Percentiles rank a stretch among this genome's conserved stretches.
These are phyloP conservation scores for Selaginella tamariscina DNA, from an alignment of 75 land plant genomes.

Conservation along the genomic window DNA sequence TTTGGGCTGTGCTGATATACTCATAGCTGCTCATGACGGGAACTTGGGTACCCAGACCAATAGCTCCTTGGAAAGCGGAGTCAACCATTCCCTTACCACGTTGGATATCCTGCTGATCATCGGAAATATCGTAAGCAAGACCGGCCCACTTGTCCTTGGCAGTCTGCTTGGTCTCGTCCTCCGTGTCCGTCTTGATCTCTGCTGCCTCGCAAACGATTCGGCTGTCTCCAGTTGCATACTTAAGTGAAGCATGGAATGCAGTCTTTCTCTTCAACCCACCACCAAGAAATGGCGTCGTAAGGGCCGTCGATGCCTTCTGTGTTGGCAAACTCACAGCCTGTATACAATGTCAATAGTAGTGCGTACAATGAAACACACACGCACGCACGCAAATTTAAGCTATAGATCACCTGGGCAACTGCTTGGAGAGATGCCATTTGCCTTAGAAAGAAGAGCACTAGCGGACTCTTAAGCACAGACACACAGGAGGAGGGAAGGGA, in stretches of 20 bases:
- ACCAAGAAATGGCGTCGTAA: background rate
- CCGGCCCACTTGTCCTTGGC: conserved; percentile 56
- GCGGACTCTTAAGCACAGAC: too few relatives aligned
- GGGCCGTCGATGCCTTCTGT: background rate
- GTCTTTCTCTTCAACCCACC: background rate
- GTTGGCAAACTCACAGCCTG: background rate
- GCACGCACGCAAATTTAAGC: background rate
- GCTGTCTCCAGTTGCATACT: conserved; percentile 15
- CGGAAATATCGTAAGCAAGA: conserved; percentile 61
- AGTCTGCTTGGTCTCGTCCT: conserved; percentile 32
- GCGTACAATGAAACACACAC: background rate
- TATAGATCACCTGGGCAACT: background rate
- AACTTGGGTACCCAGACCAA: conserved; percentile 62
- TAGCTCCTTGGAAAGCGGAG: conserved; percentile 71
- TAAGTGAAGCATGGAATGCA: background rate
- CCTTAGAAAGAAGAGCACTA: too few relatives aligned
- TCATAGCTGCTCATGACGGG: conserved; percentile 67
- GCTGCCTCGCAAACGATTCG: conserved; percentile 35
- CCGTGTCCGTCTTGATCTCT: background rate
- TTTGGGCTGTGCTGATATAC: conserved; percentile 66
- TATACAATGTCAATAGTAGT: too few relatives aligned
- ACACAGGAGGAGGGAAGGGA: too few relatives aligned
- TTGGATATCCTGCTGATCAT: conserved; percentile 91
- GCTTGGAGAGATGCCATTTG: background rate
- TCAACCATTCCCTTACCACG: conserved; percentile 93